Evolutionary conservation across 108 stramenopile genomes (phyloP), one percentile per base, ranked within the genome.

Genomic region (Cylindrotheca fusiformis): DNA sequence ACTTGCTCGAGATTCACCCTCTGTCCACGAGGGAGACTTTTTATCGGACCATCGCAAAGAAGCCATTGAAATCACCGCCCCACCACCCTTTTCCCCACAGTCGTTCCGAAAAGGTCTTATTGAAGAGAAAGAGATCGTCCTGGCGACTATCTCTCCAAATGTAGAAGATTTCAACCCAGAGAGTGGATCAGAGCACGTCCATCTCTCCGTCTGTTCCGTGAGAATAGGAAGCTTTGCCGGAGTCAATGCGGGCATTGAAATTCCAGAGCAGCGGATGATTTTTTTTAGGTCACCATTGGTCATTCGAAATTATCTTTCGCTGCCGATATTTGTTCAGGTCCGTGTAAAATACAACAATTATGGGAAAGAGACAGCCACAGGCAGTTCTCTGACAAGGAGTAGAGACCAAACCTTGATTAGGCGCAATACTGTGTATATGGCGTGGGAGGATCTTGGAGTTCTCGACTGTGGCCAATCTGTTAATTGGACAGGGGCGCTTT

Each of bases 401-500:
- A 25, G 55, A 21, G 41, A 29, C 45, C 61, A 64, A 46, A n/a
- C 18, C 27, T 33, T 60, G 24, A 55, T 8, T 24, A 47, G 65
- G 55, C 32, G 47, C 17, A 31, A 52, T 22, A 46, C 54, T 25
- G 24, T 44, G 24, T 32, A 50, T 17, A 4, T 55, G n/a, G 71
- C 58, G 21, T 85, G 84, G 84, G 68, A 67, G 48, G 78, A 79
- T 49, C 68, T 81, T 27, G 84, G 84, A 24, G 24, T 81, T 12
- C 55, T 77, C 10, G 54, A 63, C 22, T 74, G 78, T 53, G 84
- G 84, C 0, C 51, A 57, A 33, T 65, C 55, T 20, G 65, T 70
- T 19, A 67, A 60, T 31, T 85, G 78, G 75, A 76, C 77, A 4
- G 72, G 75, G 14, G 80, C 76, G n/a, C 29, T 20, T n/a, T 55